Base-by-base conservation (phyloP, 208 protist genomes). In the Acanthamoeba polyphaga region DNA sequence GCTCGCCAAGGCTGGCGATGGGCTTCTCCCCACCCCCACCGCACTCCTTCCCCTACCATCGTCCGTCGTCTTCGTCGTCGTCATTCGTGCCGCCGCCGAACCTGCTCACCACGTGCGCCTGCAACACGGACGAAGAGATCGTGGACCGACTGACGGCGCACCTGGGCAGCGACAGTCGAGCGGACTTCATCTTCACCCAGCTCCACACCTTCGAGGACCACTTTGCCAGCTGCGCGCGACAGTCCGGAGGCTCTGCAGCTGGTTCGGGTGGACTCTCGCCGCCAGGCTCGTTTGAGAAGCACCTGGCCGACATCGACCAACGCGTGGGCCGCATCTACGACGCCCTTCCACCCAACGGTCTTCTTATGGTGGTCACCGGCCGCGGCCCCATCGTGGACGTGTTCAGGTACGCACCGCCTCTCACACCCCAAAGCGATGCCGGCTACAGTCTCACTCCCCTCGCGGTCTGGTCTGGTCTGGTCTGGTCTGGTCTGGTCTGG, bases 131-230 rank as follows among this genome's bases (percentile, higher is more conserved):
- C 82, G 82, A 89, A 12, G 82, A 89, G 29, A 89, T 89, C n/a
- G 34, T 38, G 82, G 43, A n/a, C 27, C 46, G 55, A 24, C 8
- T 89, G 34, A n/a, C 60, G 43, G 55, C 51, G 27, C 46, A 89
- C n/a, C 55, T 89, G 27, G 27, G 17, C 22, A 55, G 55, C 51
- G 72, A 80, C 43, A 12, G 24, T 3, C 43, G 27, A 24, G 55
- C 46, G 19, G 55, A 55, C 29, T 64, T 89, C 15, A 55, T 89
- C 34, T 64, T 89, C 46, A n/a, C 82, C 51, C 82, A 89, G 82
- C 46, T 89, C 24, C 82, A 89, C 32, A 19, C 51, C 43, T 22
- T 89, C 9, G 82, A 89, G 55, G 82, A 89, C 55, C n/a, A 89
- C 55, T 89, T 80, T n/a, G 43, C 72, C 29, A 24, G 10, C 19